Percentiles rank a stretch among this genome's conserved stretches.
These are phyloP conservation scores for Fraxinus sp. DNA, from an alignment of 305 asterid genomes.

Conservation along the genomic window DNA sequence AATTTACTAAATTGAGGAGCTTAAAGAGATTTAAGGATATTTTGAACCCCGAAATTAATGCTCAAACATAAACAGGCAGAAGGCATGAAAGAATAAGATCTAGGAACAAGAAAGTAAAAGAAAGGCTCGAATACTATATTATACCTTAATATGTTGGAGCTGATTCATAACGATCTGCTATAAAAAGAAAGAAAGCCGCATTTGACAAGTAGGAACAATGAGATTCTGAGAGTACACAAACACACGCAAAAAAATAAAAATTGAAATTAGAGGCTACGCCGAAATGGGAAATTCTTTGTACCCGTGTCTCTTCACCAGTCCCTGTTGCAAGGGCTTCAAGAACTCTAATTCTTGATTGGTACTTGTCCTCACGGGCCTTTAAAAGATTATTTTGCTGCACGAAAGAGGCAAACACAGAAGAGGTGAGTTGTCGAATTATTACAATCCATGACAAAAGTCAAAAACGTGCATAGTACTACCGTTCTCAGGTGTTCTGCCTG, in stretches of 20 bases:
- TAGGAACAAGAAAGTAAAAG: neutral
- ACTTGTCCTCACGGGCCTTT: conserved; percentile 94
- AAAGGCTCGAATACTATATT: neutral
- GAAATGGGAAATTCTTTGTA: conserved; percentile 17
- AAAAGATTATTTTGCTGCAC: conserved; percentile 86
- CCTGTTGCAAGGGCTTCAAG: conserved; percentile 94
- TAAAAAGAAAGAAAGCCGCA: neutral
- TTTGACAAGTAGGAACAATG: conserved; percentile 13
- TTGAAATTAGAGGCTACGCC: neutral
- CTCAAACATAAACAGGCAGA: neutral
- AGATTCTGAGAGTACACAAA: neutral
- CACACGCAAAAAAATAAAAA: neutral
- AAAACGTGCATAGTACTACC: conserved; percentile 36
- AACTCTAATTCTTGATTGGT: conserved; percentile 84
- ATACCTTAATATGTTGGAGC: conserved; percentile 66
- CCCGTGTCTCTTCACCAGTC: conserved; percentile 75
- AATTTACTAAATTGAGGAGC: neutral
- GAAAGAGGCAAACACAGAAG: conserved; percentile 2
- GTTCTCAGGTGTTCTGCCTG: conserved; percentile 87
- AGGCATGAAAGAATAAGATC: neutral
- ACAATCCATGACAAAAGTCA: conserved; percentile 4
- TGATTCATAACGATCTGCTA: conserved; percentile 70
- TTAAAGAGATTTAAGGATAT: neutral
- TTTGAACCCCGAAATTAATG: neutral
- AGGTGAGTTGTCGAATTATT: conserved; percentile 6